Percentiles rank a stretch among this genome's conserved stretches.
phyloP scores from a whole-genome alignment of 768 basidiomycete genomes.

The Leccinellum luteum region DNA sequence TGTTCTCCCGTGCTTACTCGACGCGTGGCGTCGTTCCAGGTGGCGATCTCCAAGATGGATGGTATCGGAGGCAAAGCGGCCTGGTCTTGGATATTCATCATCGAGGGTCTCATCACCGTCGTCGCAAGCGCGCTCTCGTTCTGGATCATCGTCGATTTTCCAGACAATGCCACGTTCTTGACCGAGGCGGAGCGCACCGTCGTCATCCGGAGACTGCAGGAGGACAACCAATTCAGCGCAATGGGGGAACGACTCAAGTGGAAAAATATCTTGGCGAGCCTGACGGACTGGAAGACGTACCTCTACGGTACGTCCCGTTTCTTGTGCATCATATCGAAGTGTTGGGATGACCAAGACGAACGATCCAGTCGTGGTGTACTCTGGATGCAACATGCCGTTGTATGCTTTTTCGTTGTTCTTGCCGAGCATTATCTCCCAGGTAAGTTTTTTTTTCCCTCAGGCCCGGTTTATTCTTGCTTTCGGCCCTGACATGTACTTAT shows the following conservation, averaged over 20 bases:
- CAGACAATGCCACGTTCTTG: constrained; percentile 76
- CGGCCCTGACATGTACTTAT: background rate
- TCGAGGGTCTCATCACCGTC: constrained; percentile 68
- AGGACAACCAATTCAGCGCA: constrained; percentile 69
- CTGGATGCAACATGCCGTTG: constrained; percentile 59
- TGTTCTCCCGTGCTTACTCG: background rate
- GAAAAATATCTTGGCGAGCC: constrained; percentile 57
- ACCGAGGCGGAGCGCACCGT: constrained; percentile 67
- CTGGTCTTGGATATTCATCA: constrained; percentile 74
- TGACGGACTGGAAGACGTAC: constrained; percentile 77
- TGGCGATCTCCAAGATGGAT: constrained; percentile 68
- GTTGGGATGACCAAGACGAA: background rate
- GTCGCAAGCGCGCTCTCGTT: constrained; percentile 64
- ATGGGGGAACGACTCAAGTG: constrained; percentile 59
- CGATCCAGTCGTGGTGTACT: constrained; percentile 51
- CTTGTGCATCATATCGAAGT: background rate
- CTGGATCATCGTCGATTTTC: constrained; percentile 82
- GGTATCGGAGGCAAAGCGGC: constrained; percentile 66
- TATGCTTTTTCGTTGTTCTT: constrained; percentile 79
- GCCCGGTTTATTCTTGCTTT: background rate
- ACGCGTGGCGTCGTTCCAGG: constrained; percentile 21
- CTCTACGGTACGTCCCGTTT: constrained; percentile 24
- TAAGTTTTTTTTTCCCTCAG: constrained; percentile 21
- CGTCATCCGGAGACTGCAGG: constrained; percentile 62
- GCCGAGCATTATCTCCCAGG: constrained; percentile 74